Conservation (phyloP, 2,329 filamentous ascomycete genomes). For the Tolypocladium capitatum region DNA sequence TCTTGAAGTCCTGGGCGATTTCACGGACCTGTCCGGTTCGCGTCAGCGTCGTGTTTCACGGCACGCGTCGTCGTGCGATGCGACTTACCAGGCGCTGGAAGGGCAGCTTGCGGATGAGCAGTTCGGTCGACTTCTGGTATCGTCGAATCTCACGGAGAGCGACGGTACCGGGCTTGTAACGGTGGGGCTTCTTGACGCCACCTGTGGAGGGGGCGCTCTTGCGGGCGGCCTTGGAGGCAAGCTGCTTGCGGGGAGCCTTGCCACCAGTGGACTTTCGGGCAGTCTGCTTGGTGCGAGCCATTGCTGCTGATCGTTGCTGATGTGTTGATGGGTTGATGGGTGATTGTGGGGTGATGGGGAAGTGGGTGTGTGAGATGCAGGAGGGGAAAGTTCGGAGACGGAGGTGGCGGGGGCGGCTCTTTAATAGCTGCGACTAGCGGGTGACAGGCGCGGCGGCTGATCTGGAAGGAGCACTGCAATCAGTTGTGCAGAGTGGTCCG, state of each 20-base stretch:
- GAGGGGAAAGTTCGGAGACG: slow-evolving; percentile 22
- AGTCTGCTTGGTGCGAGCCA: slow-evolving; percentile 55
- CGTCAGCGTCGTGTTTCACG: slow-evolving; percentile 4
- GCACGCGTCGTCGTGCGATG: background rate
- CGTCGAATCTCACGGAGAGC: slow-evolving; percentile 97
- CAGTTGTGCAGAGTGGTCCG: slow-evolving; percentile 5
- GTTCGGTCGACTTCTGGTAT: slow-evolving; percentile 95
- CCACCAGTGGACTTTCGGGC: slow-evolving; percentile 67
- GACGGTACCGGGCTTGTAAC: slow-evolving; percentile 84
- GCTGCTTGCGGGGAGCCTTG: slow-evolving; percentile 84
- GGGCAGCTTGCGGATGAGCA: slow-evolving; percentile 91
- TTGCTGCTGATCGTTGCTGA: slow-evolving; percentile 29
- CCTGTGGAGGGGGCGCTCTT: slow-evolving; percentile 96
- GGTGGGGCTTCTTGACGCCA: slow-evolving; percentile 92
- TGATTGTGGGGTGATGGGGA: slow-evolving; percentile 13
- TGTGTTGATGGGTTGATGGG: slow-evolving; percentile 12
- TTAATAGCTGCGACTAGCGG: slow-evolving; percentile 25
- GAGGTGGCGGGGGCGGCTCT: slow-evolving; percentile 29
- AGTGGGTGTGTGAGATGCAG: slow-evolving; percentile 27
- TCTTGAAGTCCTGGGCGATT: slow-evolving; percentile 93
- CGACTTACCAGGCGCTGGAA: slow-evolving; percentile 77
- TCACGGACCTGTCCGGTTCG: slow-evolving; percentile 57
- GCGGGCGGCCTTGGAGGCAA: slow-evolving; percentile 94
- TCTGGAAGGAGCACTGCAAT: slow-evolving; percentile 12
- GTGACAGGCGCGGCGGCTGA: slow-evolving; percentile 21